These are phyloP conservation scores for Quercus berberidifolia DNA, from an alignment of 306 rosid species.

Conservation along the genomic window DNA sequence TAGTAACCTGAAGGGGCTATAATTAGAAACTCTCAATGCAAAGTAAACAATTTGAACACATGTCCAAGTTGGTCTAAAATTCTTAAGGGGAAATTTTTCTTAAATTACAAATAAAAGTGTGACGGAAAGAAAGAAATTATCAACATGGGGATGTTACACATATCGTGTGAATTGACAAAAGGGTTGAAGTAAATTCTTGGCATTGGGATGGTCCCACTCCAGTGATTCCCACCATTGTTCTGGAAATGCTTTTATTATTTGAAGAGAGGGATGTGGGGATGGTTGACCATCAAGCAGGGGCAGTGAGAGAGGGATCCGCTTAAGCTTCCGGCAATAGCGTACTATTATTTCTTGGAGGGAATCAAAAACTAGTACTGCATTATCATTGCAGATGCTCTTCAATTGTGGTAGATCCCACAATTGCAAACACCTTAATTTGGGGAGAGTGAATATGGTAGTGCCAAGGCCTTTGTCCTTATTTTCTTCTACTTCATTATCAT, in stretches of 20 bases:
- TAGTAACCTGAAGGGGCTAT: too few relatives aligned
- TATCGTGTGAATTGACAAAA: slow-evolving; percentile 13
- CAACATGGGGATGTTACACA: background rate
- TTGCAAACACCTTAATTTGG: background rate
- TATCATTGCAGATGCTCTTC: background rate
- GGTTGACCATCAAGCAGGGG: background rate
- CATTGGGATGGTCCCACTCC: slow-evolving; percentile 13
- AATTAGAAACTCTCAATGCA: too few relatives aligned
- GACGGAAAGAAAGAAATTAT: background rate
- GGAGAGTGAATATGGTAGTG: background rate
- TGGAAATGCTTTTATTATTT: slow-evolving; percentile 14
- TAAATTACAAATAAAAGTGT: background rate
- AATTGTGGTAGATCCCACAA: background rate
- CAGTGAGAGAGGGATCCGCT: slow-evolving; percentile 1
- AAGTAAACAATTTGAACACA: too few relatives aligned
- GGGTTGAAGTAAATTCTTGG: slow-evolving; percentile 8
- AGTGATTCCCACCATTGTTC: slow-evolving; percentile 19
- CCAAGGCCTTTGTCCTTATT: background rate
- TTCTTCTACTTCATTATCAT: background rate
- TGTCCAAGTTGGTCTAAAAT: too few relatives aligned
- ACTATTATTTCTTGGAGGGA: background rate
- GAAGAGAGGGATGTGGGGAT: slow-evolving; percentile 17
- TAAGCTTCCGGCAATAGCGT: slow-evolving; percentile 3
- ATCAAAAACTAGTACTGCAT: background rate
- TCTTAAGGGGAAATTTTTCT: too few relatives aligned